Base-by-base conservation (phyloP, 306 rosid genomes). In the Erythrophleum fordii region DNA sequence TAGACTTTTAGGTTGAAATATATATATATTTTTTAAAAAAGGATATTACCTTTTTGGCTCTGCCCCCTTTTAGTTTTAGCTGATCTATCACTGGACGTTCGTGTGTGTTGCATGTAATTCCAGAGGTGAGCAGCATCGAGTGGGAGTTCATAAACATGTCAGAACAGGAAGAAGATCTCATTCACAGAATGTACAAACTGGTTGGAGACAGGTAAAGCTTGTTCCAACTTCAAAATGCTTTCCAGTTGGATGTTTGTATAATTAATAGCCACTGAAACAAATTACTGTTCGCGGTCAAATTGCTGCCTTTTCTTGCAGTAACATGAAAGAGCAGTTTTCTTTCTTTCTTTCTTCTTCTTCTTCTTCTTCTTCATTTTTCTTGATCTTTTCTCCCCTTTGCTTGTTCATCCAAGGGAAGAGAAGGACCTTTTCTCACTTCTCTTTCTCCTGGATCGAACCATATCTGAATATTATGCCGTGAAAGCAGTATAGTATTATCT, bases 41-140 rank as follows among this genome's bases (percentile, higher is more conserved):
- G n/a, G n/a, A n/a, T n/a, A n/a, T n/a, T n/a, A n/a, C n/a, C n/a
- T n/a, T n/a, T n/a, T 11, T 37, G 48, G 48, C 17, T 66, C 49
- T 8, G 37, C 12, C 29, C 73, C 12, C 18, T 31, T 8, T 29
- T 17, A 0, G 14, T 13, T 7, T 71, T 44, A 10, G 22, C 28
- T 41, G 53, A 11, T 13, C 16, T 41, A 5, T 49, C 64, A 37
- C n/a, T n/a, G n/a, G n/a, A 3, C 75, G 46, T 49, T 18, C 37
- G 22, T 41, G 13, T 69, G 45, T 69, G 61, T 26, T 35, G 52
- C 5, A 23, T 41, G 6, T 35, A 13, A 7, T 20, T 26, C 69
- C 83, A 88, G 91, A 88, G 82, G 91, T 88, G 59, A 88, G 89
- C 85, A 88, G 91, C 25, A 76, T 86, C 3, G 91, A 88, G 80